phyloP scores from a whole-genome alignment of 2,329 filamentous ascomycete species.

The Polytolypa hystricis region DNA sequence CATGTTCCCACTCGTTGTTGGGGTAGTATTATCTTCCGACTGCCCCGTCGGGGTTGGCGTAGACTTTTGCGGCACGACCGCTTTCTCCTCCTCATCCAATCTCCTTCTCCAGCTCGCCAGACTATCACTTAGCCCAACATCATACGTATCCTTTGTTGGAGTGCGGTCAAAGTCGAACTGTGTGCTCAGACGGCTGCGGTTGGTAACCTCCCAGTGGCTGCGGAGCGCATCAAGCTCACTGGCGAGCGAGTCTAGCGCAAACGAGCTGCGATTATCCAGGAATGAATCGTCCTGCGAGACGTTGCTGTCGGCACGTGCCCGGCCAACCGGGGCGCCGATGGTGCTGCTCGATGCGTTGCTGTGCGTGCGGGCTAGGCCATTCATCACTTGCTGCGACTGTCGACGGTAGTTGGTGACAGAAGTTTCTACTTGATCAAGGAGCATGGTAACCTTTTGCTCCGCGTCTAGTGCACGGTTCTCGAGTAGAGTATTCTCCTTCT shows the following conservation, averaged over 20 bases:
- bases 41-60: conserved; percentile 1
- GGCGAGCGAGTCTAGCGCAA: conserved; percentile 80
- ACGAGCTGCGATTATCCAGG: conserved; percentile 43
- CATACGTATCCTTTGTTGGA: conserved; percentile 34
- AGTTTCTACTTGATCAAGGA: conserved; percentile 87
- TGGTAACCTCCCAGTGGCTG: conserved; percentile 89
- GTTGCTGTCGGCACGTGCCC: conserved; percentile 31
- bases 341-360: conserved; percentile 44
- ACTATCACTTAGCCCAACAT: conserved; percentile 52
- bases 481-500: conserved; percentile 67
- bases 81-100: conserved; percentile 54
- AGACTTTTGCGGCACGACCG: conserved; percentile 15
- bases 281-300: conserved; percentile 32
- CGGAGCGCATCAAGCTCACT: conserved; percentile 84
- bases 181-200: conserved; percentile 81
- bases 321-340: conserved; percentile 21
- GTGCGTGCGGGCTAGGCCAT: conserved; percentile 39
- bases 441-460: conserved; percentile 81
- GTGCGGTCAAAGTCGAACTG: conserved; percentile 73
- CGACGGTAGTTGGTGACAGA: conserved; percentile 93
- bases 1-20: conserved; percentile 19
- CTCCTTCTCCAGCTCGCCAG: conserved; percentile 71
- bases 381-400: conserved; percentile 43
- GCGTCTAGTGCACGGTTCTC: conserved; percentile 80
- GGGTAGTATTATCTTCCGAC: background rate